These are phyloP conservation scores for Xylaria curta DNA, from an alignment of 495 filamentous ascomycete species.

Conservation along the genomic window DNA sequence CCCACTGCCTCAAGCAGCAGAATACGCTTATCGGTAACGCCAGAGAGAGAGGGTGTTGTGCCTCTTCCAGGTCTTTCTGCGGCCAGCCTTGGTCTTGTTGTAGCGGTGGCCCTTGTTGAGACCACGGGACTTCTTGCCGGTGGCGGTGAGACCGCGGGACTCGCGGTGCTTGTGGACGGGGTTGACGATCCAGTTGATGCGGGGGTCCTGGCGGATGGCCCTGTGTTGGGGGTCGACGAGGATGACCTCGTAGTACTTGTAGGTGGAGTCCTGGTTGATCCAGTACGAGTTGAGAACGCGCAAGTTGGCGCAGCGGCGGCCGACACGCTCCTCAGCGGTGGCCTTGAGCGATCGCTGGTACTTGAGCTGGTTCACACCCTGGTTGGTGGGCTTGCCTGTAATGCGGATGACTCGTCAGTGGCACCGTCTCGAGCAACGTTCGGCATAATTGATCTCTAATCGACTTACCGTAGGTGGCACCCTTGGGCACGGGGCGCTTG, in stretches of 20 bases:
- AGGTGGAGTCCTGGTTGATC: conserved; percentile 99
- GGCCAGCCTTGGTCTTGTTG: conserved; percentile 95
- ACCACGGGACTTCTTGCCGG: conserved; percentile 98
- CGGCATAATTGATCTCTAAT: neutral
- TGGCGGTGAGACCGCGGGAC: conserved; percentile 91
- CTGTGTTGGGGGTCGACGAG: conserved; percentile 99
- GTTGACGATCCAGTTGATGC: conserved; percentile 99
- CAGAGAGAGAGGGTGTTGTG: conserved; percentile 97
- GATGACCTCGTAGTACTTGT: conserved; percentile 99
- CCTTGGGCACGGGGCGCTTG: conserved; percentile 95
- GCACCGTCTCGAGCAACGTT: neutral
- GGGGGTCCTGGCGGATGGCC: conserved; percentile 97
- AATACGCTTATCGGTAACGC: conserved; percentile 70
- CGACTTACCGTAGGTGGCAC: conserved; percentile 92
- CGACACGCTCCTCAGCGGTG: conserved; percentile 99
- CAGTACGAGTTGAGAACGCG: conserved; percentile 99
- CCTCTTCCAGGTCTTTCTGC: conserved; percentile 99
- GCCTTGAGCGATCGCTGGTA: conserved; percentile 98
- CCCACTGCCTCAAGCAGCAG: conserved; percentile 26
- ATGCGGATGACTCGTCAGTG: conserved; percentile 30
- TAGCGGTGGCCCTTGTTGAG: conserved; percentile 97
- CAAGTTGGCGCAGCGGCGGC: conserved; percentile 96
- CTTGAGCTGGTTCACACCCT: conserved; percentile 99
- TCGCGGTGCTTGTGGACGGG: conserved; percentile 99
- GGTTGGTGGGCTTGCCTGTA: conserved; percentile 98